Evolutionary conservation across 2,329 filamentous ascomycete species (phyloP), one percentile per base, ranked within the genome.

Genomic region (Neonectria hederae): DNA sequence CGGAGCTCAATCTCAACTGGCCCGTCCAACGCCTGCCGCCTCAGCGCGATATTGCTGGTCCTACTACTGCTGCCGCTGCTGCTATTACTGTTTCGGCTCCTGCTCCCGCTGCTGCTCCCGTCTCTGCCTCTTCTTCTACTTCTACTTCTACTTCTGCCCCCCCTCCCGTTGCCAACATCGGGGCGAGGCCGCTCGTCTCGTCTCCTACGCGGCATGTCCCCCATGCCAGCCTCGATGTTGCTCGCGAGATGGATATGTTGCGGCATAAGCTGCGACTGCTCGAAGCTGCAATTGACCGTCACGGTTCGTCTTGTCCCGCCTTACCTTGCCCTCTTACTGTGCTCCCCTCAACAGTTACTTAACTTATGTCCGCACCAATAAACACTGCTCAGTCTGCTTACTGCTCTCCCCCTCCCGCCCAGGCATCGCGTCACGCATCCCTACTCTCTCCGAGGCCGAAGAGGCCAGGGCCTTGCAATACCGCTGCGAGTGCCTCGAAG

Each of bases 391-490:
- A 61, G 40, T 54, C 48, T 70, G 52, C 68, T 74, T 58, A 72
- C 62, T 65, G 46, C 43, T 65, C 35, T 57, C 17, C n/a, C 43
- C 64, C 35, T 57, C 59, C 48, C 49, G 22, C 53, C 42, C 66
- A 77, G 75, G 74, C 65, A 70, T 74, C 59, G 43, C 69, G 24
- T 73, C 75, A 52, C 72, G 67, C 65, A 73, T 83, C 52, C 81
- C 83, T 24, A 77, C 81, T 66, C 75, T 87, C 59, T 88, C 84
- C 57, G 84, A 87, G 66, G 80, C 83, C 24, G 86, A 88, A 75
- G 86, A 88, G 74, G 86, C 86, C 26, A 81, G 86, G 60, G 80
- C 81, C 40, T 76, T 88, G 57, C 86, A 88, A 73, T 86, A 88
- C 70, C 83, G 83, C 68, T 87, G 86, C 76, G 86, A 88, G 76